Conservation (phyloP, 208 protist genomes). For the Spironucleus salmonicida region DNA sequence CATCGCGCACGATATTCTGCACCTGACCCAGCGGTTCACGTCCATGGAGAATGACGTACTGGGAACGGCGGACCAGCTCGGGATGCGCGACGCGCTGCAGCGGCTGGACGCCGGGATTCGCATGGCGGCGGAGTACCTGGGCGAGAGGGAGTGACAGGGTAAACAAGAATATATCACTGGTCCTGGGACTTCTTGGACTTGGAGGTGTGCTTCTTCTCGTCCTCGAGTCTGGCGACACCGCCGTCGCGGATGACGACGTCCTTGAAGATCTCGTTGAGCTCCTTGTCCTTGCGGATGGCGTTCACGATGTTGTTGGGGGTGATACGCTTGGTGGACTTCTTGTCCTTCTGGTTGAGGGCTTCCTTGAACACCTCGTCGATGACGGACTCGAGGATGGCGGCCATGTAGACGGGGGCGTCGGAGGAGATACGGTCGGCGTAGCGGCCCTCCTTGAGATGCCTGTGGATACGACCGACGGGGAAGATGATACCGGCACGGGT, state of each 20-base stretch:
- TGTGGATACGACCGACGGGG: conserved; percentile 91
- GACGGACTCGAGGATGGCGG: conserved; percentile 92
- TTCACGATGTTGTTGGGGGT: conserved; percentile 89
- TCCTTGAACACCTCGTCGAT: conserved; percentile 90
- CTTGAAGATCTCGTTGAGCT: conserved; percentile 91
- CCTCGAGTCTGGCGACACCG: conserved; percentile 20
- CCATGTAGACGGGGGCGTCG: conserved; percentile 85
- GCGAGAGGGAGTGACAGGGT: too few relatives aligned
- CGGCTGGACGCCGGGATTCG: too few relatives aligned
- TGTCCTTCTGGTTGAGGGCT: conserved; percentile 81
- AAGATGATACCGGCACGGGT: conserved; percentile 44
- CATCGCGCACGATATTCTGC: too few relatives aligned
- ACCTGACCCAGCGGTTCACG: too few relatives aligned
- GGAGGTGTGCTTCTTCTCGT: not conserved
- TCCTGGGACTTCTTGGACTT: conserved; percentile 28
- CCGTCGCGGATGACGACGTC: conserved; percentile 54
- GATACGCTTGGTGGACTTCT: conserved; percentile 82
- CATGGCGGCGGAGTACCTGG: too few relatives aligned
- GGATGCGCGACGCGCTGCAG: too few relatives aligned
- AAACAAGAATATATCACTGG: too few relatives aligned
- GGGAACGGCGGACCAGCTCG: too few relatives aligned
- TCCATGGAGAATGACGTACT: too few relatives aligned
- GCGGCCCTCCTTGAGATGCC: conserved; percentile 79
- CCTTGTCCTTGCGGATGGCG: conserved; percentile 90
- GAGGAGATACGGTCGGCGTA: conserved; percentile 76